phyloP scores from a whole-genome alignment of 305 asterid genomes.

The Fraxinus paxiana region DNA sequence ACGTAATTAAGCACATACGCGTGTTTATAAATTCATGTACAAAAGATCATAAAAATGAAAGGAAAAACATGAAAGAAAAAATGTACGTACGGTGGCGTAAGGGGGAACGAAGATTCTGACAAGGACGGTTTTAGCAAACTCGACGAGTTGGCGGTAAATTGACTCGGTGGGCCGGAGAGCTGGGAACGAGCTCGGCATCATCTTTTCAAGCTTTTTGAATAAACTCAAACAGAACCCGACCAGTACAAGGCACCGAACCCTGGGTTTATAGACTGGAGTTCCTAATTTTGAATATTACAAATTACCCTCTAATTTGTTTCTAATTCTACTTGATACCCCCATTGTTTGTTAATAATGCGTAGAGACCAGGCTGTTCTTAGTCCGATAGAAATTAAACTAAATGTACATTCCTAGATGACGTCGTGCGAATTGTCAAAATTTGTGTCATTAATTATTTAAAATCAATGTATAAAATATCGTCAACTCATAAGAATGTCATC shows the following conservation, averaged over 20 bases:
- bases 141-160: constrained; percentile 67
- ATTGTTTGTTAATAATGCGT: neutral
- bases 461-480: no score
- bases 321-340: neutral
- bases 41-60: neutral
- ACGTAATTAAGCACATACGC: neutral
- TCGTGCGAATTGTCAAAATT: no score
- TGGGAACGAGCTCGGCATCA: constrained; percentile 47
- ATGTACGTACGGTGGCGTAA: constrained; percentile 59
- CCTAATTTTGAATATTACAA: neutral
- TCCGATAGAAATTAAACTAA: no score
- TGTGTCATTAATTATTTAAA: no score
- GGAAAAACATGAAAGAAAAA: neutral
- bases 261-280: neutral
- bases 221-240: constrained; percentile 9
- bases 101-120: constrained; percentile 83
- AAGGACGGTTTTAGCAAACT: constrained; percentile 67
- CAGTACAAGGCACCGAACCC: neutral
- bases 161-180: constrained; percentile 50
- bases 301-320: neutral
- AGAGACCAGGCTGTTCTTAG: neutral
- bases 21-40: neutral
- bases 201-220: neutral
- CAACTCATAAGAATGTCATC: no score
- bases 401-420: no score